A percentile compares a stretch with the other conserved stretches of the same genome.
Conservation (phyloP, 768 basidiomycete species). For the Roridomyces roridus region DNA sequence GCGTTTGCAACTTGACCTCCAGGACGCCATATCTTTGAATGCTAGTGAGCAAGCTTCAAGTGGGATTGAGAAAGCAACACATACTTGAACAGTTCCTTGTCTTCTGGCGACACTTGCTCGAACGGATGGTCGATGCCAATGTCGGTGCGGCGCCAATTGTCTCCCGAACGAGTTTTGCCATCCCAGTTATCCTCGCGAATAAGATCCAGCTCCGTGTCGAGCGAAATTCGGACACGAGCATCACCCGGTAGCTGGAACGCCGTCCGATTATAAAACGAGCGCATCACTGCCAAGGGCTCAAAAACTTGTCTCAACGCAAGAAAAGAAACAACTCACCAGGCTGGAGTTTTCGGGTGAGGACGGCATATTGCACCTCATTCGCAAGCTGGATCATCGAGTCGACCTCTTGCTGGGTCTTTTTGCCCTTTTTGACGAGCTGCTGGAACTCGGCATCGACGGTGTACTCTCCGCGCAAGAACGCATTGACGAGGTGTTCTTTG, state of each 20-base stretch:
- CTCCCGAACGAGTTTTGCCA: conserved; percentile 70
- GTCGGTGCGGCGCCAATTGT: conserved; percentile 95
- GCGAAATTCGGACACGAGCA: conserved; percentile 96
- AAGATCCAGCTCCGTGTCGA: conserved; percentile 96
- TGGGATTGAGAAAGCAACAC: conserved; percentile 18
- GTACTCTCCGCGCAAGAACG: conserved; percentile 88
- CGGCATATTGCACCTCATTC: conserved; percentile 94
- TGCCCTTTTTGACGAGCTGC: conserved; percentile 83
- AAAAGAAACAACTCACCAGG: conserved; percentile 66
- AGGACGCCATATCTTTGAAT: conserved; percentile 80
- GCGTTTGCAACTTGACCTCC: conserved; percentile 97
- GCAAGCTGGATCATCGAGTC: conserved; percentile 96
- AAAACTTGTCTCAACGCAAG: too few species aligned
- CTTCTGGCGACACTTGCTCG: conserved; percentile 70
- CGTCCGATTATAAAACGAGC: conserved; percentile 98
- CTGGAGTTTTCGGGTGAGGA: conserved; percentile 78
- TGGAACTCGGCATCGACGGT: conserved; percentile 95
- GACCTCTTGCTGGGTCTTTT: conserved; percentile 91
- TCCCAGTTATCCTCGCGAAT: conserved; percentile 98
- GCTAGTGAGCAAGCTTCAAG: background rate
- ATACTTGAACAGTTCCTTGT: conserved; percentile 93
- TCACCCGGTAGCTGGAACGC: conserved; percentile 99
- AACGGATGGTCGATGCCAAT: conserved; percentile 95
- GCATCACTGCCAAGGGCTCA: conserved; percentile 88
- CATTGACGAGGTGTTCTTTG: conserved; percentile 92